Base-by-base conservation (phyloP, 2,329 filamentous ascomycete species). In the Fusarium sp. region DNA sequence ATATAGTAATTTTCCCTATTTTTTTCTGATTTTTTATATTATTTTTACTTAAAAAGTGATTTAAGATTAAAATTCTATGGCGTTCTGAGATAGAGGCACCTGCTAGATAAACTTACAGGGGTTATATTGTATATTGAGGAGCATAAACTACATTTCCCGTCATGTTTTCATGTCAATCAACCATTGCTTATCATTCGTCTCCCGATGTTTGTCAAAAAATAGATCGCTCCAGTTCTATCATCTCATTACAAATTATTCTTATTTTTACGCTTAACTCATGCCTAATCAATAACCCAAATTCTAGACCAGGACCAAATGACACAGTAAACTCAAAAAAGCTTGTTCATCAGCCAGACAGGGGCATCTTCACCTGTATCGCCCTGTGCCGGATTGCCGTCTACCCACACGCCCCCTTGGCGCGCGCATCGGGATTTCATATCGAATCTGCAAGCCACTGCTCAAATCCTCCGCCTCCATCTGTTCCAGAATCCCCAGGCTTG, bases 401-500 rank as follows among this genome's bases (percentile, higher is more conserved):
- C 40, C 36, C 19, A 21, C 46, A 62, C 45, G 39, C 59, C 52
- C 36, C 36, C 33, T 56, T 45, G 43, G 33, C 36, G 19, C 36
- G 19, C 45, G 31, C 26, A 38, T n/a, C 34, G 22, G 44, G 45
- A 39, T 38, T 58, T 73, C 55, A 75, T 55, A 66, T 72, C 28
- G 52, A 61, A 59, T 66, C 56, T 40, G 43, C 67, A 51, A 73
- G 58, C 69, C 73, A 75, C 60, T 65, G 64, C 47, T 77, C 74
- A 65, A 78, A 77, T 4, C 71, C 76, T 50, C 74, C 75, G 13
- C 50, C 56, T 4, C 43, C 61, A 51, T 67, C 38, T 60, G 46
- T 70, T 67, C 36, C 58, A 64, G 44, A 62, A 54, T 34, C 58
- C 31, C 45, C 52, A 52, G 53, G 21, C 53, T 67, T 62, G 31